Conservation (phyloP, 1,284 basidiomycete genomes). For the Golubevia sp. region DNA sequence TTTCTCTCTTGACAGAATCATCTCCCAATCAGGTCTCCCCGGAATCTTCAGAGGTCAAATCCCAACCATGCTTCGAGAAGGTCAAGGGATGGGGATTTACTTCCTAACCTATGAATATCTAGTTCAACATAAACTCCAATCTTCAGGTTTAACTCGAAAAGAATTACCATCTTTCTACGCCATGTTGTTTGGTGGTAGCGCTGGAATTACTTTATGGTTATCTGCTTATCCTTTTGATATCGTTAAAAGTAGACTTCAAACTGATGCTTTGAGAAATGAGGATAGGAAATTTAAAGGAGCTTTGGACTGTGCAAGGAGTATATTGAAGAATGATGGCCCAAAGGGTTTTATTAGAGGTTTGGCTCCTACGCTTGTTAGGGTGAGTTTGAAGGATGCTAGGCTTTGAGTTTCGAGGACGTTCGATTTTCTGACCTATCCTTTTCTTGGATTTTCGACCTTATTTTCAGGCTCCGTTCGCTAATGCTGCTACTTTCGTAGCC, state of each 20-base stretch:
- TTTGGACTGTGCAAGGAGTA: conserved; percentile 78
- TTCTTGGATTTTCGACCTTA: no score
- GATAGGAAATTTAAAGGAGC: conserved; percentile 77
- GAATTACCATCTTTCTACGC: conserved; percentile 37
- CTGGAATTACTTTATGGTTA: conserved; percentile 66
- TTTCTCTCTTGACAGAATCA: conserved; percentile 12
- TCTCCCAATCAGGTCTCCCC: conserved; percentile 67
- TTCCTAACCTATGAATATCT: conserved; percentile 93
- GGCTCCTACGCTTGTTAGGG: conserved; percentile 84
- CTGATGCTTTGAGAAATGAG: conserved; percentile 69
- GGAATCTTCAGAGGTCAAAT: conserved; percentile 91
- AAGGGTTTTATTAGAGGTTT: conserved; percentile 87
- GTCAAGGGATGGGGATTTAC: conserved; percentile 67
- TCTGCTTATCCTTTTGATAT: conserved; percentile 91
- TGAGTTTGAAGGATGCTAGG: no score
- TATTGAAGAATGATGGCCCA: conserved; percentile 80
- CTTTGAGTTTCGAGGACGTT: neutral
- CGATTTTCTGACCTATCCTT: neutral
- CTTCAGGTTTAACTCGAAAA: conserved; percentile 48
- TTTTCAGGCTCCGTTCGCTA: conserved; percentile 45
- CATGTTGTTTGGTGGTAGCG: conserved; percentile 46
- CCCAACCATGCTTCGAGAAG: conserved; percentile 86
- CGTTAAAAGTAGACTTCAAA: conserved; percentile 93
- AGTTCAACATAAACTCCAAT: conserved; percentile 74
- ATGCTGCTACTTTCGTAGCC: conserved; percentile 56